Evolutionary conservation across 306 rosid genomes (phyloP).

Genomic region (Boehmeria nivea): DNA sequence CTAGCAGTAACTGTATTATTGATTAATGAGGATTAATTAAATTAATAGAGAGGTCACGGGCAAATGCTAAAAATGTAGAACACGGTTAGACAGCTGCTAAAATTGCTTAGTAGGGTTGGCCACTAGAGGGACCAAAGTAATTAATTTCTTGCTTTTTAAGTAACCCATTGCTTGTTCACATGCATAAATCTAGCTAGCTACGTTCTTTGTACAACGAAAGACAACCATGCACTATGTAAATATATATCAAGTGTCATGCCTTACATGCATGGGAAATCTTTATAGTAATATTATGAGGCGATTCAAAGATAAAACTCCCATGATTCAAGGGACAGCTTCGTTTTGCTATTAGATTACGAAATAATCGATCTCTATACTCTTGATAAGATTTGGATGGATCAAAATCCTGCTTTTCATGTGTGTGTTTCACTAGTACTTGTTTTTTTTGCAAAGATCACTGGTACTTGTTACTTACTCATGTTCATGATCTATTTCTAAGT

Average conservation of each 20-base stretch:
- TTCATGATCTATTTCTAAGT: no score
- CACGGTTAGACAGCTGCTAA: no score
- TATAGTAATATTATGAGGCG: not conserved
- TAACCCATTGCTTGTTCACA: not conserved
- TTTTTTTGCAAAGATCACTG: no score
- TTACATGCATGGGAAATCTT: not conserved
- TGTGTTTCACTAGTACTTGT: no score
- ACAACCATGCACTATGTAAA: not conserved
- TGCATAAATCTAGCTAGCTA: not conserved
- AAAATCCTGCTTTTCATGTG: no score
- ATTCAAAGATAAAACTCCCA: not conserved
- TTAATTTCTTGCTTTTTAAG: conserved; percentile 5
- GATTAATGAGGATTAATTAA: not conserved
- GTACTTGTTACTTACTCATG: no score
- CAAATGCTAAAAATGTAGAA: no score
- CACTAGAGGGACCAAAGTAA: not conserved
- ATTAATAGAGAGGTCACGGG: no score
- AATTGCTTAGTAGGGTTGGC: not conserved
- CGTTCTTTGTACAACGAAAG: not conserved
- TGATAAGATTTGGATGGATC: no score
- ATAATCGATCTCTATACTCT: no score
- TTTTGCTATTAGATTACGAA: no score
- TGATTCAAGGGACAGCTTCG: not conserved
- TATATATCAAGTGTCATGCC: not conserved
- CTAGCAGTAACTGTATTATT: not conserved